Percentiles rank a stretch among this genome's conserved stretches.
These are phyloP conservation scores for Ganoderma meredithae DNA, from an alignment of 1,284 basidiomycete genomes.

Conservation along the genomic window DNA sequence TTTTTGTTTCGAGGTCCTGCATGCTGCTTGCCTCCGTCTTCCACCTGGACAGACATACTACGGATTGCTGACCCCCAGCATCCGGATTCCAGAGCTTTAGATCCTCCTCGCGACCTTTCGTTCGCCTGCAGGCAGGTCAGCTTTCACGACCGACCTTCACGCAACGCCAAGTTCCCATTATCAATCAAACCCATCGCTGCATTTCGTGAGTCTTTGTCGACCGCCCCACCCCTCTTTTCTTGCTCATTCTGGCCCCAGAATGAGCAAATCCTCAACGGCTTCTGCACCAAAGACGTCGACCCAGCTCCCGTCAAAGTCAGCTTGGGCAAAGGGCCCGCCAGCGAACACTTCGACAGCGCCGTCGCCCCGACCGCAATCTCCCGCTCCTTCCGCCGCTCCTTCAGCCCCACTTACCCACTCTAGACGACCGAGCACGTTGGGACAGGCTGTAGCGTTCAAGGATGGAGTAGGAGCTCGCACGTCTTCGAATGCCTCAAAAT, in stretches of 20 bases:
- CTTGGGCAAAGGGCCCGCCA: constrained; percentile 85
- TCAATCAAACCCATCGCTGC: constrained; percentile 51
- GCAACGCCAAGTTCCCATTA: constrained; percentile 56
- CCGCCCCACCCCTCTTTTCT: constrained; percentile 24
- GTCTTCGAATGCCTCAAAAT: constrained; percentile 57
- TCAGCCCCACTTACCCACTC: constrained; percentile 64
- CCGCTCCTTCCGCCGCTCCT: constrained; percentile 60
- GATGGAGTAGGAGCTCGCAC: constrained; percentile 63
- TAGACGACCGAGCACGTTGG: constrained; percentile 73
- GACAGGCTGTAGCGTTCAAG: constrained; percentile 73
- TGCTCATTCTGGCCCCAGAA: constrained; percentile 54
- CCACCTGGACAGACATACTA: constrained; percentile 44
- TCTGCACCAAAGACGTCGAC: constrained; percentile 71
- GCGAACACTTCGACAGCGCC: constrained; percentile 60
- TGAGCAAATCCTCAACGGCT: constrained; percentile 85
- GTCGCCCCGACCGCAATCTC: constrained; percentile 78
- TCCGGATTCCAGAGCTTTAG: constrained; percentile 39
- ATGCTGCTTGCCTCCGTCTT: constrained; percentile 42
- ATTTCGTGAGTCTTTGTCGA: constrained; percentile 58
- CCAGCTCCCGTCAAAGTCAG: constrained; percentile 77
- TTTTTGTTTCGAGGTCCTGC: constrained; percentile 41
- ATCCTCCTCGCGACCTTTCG: constrained; percentile 51
- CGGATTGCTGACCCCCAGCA: constrained; percentile 46
- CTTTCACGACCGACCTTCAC: constrained; percentile 78
- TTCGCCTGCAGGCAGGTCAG: constrained; percentile 91